A percentile compares a stretch with the other conserved stretches of the same genome.
Evolutionary conservation across 2,329 filamentous ascomycete genomes (phyloP).

Genomic region (Trichoderma atrobrunneum): DNA sequence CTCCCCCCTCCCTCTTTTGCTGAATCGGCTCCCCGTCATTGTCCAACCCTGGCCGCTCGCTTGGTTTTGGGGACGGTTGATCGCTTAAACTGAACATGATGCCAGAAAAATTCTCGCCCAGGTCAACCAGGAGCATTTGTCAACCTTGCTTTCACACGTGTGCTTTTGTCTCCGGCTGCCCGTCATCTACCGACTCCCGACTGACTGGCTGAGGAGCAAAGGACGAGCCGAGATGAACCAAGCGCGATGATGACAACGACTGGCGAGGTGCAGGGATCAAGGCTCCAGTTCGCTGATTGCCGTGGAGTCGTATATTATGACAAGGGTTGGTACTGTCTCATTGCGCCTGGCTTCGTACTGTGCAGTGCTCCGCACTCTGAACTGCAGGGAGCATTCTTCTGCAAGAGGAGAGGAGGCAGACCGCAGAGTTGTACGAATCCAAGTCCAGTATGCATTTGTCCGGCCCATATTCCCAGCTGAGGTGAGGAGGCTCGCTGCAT

Average conservation of each 20-base stretch:
- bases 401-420: neutral
- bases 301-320: constrained; percentile 6
- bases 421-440: neutral
- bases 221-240: constrained; percentile 12
- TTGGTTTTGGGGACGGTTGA: neutral
- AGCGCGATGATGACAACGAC: constrained; percentile 10
- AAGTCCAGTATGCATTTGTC: neutral
- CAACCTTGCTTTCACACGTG: constrained; percentile 6
- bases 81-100: neutral
- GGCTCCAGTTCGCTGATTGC: constrained; percentile 16
- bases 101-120: neutral
- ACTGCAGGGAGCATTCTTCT: neutral
- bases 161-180: neutral
- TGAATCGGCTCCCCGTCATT: neutral
- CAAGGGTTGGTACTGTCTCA: neutral
- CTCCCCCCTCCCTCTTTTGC: neutral
- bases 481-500: neutral
- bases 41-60: neutral
- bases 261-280: neutral
- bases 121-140: neutral
- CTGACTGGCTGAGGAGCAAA: neutral
- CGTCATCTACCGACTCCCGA: constrained; percentile 8
- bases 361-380: neutral
- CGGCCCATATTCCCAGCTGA: neutral
- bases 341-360: neutral